These are phyloP conservation scores for Cordyceps cicadae DNA, from an alignment of 2,329 filamentous ascomycete genomes.

Conservation along the genomic window DNA sequence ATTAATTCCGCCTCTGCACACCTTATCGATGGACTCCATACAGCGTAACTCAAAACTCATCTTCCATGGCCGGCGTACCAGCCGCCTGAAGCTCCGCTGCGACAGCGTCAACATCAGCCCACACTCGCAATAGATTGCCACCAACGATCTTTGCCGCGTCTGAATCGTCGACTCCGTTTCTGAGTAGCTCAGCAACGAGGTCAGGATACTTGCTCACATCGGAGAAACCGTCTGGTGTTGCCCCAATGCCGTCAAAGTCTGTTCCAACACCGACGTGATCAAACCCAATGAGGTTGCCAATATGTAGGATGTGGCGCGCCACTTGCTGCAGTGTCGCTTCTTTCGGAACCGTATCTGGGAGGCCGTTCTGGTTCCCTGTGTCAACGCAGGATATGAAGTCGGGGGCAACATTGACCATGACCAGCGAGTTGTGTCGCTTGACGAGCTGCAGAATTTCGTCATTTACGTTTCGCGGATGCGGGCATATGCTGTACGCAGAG, in stretches of 20 bases:
- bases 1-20: neutral
- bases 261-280: constrained; percentile 82
- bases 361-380: constrained; percentile 47
- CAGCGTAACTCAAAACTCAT: constrained; percentile 30
- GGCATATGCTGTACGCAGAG: constrained; percentile 70
- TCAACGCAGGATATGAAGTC: constrained; percentile 72
- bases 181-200: constrained; percentile 66
- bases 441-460: constrained; percentile 75
- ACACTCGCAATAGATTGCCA: constrained; percentile 74
- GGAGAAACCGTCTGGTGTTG: constrained; percentile 64
- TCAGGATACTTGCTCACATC: constrained; percentile 80
- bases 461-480: constrained; percentile 83
- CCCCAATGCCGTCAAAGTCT: constrained; percentile 74
- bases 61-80: constrained; percentile 46
- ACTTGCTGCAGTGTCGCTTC: constrained; percentile 72
- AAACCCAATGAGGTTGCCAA: constrained; percentile 75
- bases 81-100: constrained; percentile 55
- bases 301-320: constrained; percentile 71
- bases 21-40: neutral
- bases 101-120: constrained; percentile 68
- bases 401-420: constrained; percentile 87
- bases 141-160: constrained; percentile 71
- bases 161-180: constrained; percentile 62
- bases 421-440: constrained; percentile 61
- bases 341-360: constrained; percentile 58